Base-by-base conservation (phyloP, 768 basidiomycete species). In the Pisolithus orientalis region DNA sequence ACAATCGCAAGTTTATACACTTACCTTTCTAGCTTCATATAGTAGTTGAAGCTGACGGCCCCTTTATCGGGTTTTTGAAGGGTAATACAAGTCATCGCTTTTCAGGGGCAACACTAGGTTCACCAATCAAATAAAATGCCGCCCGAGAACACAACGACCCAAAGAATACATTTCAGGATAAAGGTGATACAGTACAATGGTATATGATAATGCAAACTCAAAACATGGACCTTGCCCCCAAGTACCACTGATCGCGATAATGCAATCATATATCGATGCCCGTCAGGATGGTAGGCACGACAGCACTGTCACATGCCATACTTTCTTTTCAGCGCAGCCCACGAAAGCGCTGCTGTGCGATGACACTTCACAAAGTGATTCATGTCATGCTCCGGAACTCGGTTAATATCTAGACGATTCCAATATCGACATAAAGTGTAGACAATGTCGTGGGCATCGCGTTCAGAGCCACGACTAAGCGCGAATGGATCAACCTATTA, bases 301-400 rank as follows among this genome's bases (percentile, higher is more conserved):
- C 50, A 46, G 27, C 50, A 39, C 49, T 13, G 32, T 69, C 62
- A 76, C 71, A 82, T 76, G 62, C 85, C 79, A 61, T 90, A 90
- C 63, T 84, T 89, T 70, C 79, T 77, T 69, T 80, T 83, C 54
- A 92, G 71, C 43, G 88, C 83, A 45, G 73, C 70, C 90, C 90
- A 92, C 6, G 85, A 83, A 17, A 85, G 77, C 9, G 76, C 81
- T 40, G 79, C 86, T n/a, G 76, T 71, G 42, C 76, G 66, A 60
- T 86, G 76, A 37, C 73, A 74, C 13, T 74, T 62, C 29, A 87
- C 83, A 62, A 92, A 92, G 29, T 78, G 75, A 53, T 81, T 82
- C 90, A 92, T 92, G 63, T 92, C 90, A 53, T 83, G 80, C 67
- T 92, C 90, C 27, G 84, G 83, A 53, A 92, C 84, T 58, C 90